Conservation (phyloP, 2,329 filamentous ascomycete genomes). For the Tolypocladium ophioglossoides region DNA sequence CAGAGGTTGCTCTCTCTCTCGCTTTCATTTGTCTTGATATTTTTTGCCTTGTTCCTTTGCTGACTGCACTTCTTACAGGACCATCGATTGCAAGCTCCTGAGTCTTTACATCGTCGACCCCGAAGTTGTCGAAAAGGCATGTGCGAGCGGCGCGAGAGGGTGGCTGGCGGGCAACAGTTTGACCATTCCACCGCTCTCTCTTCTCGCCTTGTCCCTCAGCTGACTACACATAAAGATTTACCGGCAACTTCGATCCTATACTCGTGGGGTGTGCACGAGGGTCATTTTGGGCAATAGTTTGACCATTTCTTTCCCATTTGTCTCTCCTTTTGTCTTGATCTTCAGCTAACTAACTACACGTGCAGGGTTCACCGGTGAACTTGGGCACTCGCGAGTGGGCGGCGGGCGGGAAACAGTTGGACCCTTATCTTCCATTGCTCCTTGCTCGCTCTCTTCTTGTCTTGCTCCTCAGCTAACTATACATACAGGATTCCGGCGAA, state of each 20-base stretch:
- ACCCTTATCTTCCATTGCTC: no score
- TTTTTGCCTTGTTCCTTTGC: neutral
- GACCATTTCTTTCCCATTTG: no score
- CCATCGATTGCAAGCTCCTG: neutral
- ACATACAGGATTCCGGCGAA: neutral
- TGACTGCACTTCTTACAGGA: neutral
- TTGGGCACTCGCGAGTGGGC: neutral
- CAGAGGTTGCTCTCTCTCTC: no score
- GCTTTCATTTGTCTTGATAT: neutral
- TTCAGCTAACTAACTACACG: no score
- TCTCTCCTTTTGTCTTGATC: no score
- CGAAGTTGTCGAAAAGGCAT: neutral
- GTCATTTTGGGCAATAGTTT: neutral
- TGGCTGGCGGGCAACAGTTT: neutral
- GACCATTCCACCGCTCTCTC: neutral
- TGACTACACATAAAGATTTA: neutral
- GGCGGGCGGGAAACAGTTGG: neutral
- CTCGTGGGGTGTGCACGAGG: no score
- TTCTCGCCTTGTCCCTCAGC: neutral
- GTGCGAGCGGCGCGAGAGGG: neutral
- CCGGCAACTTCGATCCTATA: neutral
- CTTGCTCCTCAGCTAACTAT: no score
- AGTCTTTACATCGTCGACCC: neutral
- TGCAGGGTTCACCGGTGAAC: no score
- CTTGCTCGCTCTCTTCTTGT: no score